A percentile compares a stretch with the other conserved stretches of the same genome.
These are phyloP conservation scores for Lactarius deliciosus DNA, from an alignment of 768 basidiomycete species.

Conservation along the genomic window DNA sequence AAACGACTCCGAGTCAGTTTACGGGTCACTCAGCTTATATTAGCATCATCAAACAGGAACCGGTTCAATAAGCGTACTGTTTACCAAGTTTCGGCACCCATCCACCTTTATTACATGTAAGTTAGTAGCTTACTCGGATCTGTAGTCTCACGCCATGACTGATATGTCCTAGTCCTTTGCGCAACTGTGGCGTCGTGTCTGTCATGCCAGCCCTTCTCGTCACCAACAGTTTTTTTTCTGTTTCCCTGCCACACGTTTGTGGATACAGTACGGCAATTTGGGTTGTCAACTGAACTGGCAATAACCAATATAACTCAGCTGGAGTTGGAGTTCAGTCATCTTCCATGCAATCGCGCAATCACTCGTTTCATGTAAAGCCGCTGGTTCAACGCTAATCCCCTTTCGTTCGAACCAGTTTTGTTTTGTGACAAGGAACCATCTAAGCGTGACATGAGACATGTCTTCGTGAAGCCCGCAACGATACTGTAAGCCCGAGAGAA, in stretches of 20 bases:
- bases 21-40: not conserved
- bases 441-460: not conserved
- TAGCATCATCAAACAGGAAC: not conserved
- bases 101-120: not conserved
- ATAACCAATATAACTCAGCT: not conserved
- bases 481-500: not conserved
- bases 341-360: not conserved
- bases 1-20: too few species aligned
- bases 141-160: not conserved
- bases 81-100: not conserved
- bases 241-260: conserved; percentile 12
- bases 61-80: not conserved
- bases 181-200: conserved; percentile 8
- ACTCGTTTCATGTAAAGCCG: not conserved
- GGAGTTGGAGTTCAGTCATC: not conserved
- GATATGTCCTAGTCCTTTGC: not conserved
- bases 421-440: not conserved
- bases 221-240: not conserved
- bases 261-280: conserved; percentile 6
- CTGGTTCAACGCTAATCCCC: not conserved
- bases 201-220: conserved; percentile 5
- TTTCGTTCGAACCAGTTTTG: not conserved
- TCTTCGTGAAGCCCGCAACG: too few species aligned
- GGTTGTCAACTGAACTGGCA: not conserved
- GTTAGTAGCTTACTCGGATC: not conserved